Base-by-base conservation (phyloP, 2,329 filamentous ascomycete species). In the Biscogniauxia sp. region DNA sequence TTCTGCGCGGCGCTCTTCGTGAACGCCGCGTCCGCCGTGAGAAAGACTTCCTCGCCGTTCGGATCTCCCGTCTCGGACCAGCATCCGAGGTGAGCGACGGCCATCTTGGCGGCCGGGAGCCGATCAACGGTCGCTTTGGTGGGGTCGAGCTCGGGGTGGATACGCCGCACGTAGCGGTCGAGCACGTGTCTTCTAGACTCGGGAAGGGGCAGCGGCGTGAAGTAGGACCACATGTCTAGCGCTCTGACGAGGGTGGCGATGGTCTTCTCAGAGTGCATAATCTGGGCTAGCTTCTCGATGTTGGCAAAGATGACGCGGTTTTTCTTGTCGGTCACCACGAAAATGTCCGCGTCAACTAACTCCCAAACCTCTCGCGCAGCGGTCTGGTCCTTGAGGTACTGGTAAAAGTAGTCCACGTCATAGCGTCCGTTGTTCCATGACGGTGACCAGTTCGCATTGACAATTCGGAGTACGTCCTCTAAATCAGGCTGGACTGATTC, bases 101-200 rank as follows among this genome's bases (percentile, higher is more conserved):
- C 45, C 45, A 50, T 50, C 45, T 50, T 50, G 45, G 45, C 45
- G 20, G 45, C 45, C 45, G 45, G 45, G 20, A 50, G 45, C 17
- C 9, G 45, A 50, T 50, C 45, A 8, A 50, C 45, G 17, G 45
- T 50, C 7, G 45, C 45, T 13, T 50, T 32, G 6, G 28, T 7
- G 28, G 58, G 59, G 51, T 68, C 66, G 2, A 68, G 62, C 49
- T 65, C 63, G 8, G 66, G 66, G 51, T 68, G 64, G 20, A 66
- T 25, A 1, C 56, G 55, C 1, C 60, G 57, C 19, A 68, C 54
- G 53, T 64, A 56, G 13, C 32, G 32, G 54, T 67, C 61, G 9
- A 67, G 55, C 9, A 63, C 61, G 32, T 68, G 61, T 5, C 61
- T 60, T n/a, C 49, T 56, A 13, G 63, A 32, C 23, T 67, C 61